These are phyloP conservation scores for Carallia pectinifolia DNA, from an alignment of 345 rosid genomes.

Conservation along the genomic window DNA sequence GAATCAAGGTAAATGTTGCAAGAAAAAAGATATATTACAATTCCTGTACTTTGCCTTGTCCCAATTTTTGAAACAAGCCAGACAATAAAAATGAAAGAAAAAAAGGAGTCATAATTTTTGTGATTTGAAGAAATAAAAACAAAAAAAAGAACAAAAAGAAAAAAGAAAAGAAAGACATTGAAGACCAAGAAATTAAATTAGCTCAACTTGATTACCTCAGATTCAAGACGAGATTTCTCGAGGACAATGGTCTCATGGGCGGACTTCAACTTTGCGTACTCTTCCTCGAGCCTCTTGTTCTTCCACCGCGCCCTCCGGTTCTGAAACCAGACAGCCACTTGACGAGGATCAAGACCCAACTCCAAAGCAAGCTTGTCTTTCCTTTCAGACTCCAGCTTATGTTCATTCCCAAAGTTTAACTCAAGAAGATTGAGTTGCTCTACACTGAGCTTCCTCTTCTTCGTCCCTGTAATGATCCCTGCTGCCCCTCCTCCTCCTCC, in stretches of 20 bases:
- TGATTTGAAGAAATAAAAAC: no score
- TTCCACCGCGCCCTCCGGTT: slow-evolving; percentile 92
- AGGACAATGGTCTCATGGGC: slow-evolving; percentile 43
- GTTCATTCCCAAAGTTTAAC: slow-evolving; percentile 60
- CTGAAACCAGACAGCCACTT: slow-evolving; percentile 98
- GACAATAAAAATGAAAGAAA: no score
- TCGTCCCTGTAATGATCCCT: slow-evolving; percentile 23
- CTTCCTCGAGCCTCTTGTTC: slow-evolving; percentile 90
- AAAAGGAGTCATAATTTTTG: no score
- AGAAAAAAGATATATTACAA: no score
- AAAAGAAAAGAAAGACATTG: no score
- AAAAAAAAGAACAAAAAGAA: no score
- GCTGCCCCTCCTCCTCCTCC: slow-evolving; percentile 43
- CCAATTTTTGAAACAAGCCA: no score
- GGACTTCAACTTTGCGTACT: slow-evolving; percentile 50
- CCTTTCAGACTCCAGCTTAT: slow-evolving; percentile 80
- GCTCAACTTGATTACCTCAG: slow-evolving; percentile 45
- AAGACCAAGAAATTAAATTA: no score
- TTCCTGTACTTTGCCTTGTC: no score
- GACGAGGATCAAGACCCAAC: slow-evolving; percentile 85
- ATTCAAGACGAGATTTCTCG: slow-evolving; percentile 67
- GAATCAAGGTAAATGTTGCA: no score
- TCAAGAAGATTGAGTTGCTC: slow-evolving; percentile 73
- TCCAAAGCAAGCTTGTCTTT: slow-evolving; percentile 75
- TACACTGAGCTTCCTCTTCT: slow-evolving; percentile 69